These are phyloP conservation scores for Apiospora arundinis DNA, from an alignment of 2,329 filamentous ascomycete species.

Conservation along the genomic window DNA sequence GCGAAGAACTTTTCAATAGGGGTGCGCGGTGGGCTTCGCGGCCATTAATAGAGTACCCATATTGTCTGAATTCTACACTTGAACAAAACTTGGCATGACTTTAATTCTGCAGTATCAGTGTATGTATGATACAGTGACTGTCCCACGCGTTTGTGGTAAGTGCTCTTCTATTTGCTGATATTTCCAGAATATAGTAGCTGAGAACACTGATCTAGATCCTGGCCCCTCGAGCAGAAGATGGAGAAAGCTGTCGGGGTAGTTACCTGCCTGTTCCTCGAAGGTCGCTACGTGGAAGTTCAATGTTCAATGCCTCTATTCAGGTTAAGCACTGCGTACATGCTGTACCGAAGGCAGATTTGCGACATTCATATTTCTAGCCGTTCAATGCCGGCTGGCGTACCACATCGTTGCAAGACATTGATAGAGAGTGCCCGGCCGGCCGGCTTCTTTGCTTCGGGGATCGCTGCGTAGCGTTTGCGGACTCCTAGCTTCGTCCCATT, in stretches of 20 bases:
- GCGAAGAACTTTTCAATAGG: slow-evolving; percentile 22
- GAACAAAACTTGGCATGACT: neutral
- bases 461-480: neutral
- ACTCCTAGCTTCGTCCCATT: neutral
- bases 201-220: no score
- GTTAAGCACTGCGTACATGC: neutral
- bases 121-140: neutral
- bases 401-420: no score
- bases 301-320: neutral
- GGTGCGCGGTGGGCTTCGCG: slow-evolving; percentile 23
- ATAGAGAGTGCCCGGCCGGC: neutral
- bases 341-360: neutral
- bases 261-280: neutral
- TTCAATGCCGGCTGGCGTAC: neutral
- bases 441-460: neutral
- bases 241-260: neutral
- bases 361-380: neutral
- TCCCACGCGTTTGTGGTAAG: neutral
- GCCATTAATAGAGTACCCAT: slow-evolving; percentile 31
- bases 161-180: neutral
- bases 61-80: slow-evolving; percentile 1
- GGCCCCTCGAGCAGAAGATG: no score
- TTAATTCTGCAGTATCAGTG: no score
- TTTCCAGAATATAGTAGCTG: no score
- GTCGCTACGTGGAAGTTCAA: neutral